These are phyloP conservation scores for Rugosomyces carneus DNA, from an alignment of 1,284 basidiomycete species.

Conservation along the genomic window DNA sequence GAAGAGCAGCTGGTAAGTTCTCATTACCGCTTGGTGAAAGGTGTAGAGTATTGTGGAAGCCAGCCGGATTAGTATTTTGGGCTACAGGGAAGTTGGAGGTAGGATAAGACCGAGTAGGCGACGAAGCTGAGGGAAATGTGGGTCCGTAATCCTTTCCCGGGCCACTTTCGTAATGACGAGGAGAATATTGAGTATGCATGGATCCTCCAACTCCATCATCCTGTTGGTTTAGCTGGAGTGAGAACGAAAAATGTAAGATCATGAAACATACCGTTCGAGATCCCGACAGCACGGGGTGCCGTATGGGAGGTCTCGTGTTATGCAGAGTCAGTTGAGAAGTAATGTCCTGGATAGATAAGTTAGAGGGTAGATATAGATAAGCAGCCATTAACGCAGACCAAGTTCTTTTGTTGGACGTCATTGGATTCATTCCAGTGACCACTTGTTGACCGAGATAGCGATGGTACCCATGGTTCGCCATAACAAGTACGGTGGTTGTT, in stretches of 20 bases:
- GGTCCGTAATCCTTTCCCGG: slow-evolving; percentile 33
- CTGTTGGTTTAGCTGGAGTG: slow-evolving; percentile 26
- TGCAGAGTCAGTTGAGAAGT: slow-evolving; percentile 33
- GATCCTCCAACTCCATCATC: slow-evolving; percentile 40
- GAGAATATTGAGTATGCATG: slow-evolving; percentile 46
- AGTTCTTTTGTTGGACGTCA: slow-evolving; percentile 40
- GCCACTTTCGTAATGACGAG: slow-evolving; percentile 45
- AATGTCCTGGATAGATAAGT: slow-evolving; percentile 26
- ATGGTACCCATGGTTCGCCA: slow-evolving; percentile 53
- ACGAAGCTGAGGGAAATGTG: slow-evolving; percentile 35
- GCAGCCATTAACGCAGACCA: slow-evolving; percentile 30
- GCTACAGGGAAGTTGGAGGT: slow-evolving; percentile 23
- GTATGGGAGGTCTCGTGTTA: slow-evolving; percentile 37
- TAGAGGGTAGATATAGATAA: slow-evolving; percentile 6
- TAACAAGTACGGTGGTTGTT: slow-evolving; percentile 37
- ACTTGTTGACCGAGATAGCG: slow-evolving; percentile 43
- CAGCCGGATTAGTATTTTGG: slow-evolving; percentile 23
- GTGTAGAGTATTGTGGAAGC: slow-evolving; percentile 38
- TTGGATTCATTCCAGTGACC: slow-evolving; percentile 59
- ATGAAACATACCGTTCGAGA: slow-evolving; percentile 35
- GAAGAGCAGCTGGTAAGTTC: slow-evolving; percentile 51
- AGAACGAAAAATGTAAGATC: slow-evolving; percentile 16
- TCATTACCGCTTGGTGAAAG: slow-evolving; percentile 40
- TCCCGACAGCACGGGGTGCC: slow-evolving; percentile 39
- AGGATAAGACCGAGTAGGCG: slow-evolving; percentile 38